These are phyloP conservation scores for Penicillium canescens DNA, from an alignment of 495 filamentous ascomycete genomes.

Conservation along the genomic window DNA sequence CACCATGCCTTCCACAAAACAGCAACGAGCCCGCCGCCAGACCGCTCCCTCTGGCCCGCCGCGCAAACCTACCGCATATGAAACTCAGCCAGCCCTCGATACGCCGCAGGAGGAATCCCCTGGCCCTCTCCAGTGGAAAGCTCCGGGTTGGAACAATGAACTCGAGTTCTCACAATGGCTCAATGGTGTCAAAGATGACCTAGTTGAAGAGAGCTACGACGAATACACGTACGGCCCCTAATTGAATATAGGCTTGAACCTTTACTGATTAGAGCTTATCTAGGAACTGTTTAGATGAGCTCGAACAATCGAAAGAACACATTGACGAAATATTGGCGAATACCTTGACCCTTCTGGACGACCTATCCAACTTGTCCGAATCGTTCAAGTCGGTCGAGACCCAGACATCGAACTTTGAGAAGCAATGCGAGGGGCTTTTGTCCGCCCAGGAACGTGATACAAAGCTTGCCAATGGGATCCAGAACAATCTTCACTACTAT, in stretches of 20 bases:
- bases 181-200: constrained; percentile 58
- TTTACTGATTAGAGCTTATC: neutral
- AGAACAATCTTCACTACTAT: constrained; percentile 86
- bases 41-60: constrained; percentile 43
- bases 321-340: constrained; percentile 76
- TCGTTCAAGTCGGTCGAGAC: constrained; percentile 84
- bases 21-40: constrained; percentile 42
- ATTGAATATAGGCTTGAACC: neutral
- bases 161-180: constrained; percentile 65
- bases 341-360: constrained; percentile 68
- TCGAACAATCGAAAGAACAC: constrained; percentile 75
- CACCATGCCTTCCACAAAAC: constrained; percentile 29
- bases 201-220: constrained; percentile 79
- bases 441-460: constrained; percentile 75
- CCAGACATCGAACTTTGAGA: constrained; percentile 88
- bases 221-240: constrained; percentile 70
- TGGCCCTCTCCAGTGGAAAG: constrained; percentile 3
- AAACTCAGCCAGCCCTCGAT: constrained; percentile 24
- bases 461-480: constrained; percentile 75
- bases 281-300: constrained; percentile 76
- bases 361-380: constrained; percentile 72
- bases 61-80: constrained; percentile 29
- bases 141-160: constrained; percentile 41
- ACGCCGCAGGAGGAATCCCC: constrained; percentile 21
- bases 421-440: constrained; percentile 84